Evolutionary conservation across 139 green algal genomes (phyloP), one percentile per base, ranked within the genome.

Genomic region (Auxenochlorella pyrenoidosa): DNA sequence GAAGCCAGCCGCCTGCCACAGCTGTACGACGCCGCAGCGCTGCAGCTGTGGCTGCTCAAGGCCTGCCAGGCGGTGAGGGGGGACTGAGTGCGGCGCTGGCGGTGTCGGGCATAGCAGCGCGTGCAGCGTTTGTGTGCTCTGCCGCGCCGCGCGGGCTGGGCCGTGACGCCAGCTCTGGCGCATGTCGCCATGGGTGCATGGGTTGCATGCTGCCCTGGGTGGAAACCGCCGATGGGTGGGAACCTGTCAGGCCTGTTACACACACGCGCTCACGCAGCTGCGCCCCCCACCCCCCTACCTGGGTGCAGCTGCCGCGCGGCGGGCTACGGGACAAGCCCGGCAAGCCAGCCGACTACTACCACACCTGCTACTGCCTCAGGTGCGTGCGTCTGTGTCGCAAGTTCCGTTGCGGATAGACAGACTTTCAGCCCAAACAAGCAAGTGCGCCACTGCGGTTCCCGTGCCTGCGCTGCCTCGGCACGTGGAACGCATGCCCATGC

Each of bases 341-440:
- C 65, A 98, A 98, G 89, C 79, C 90, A 0, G 79, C 92, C 19
- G 98, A 99, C 93, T 98, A 96, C 83, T 99, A 99, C 89, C 98
- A 99, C 96, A 99, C 97, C 71, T 99, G 97, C 91, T 99, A 99
- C 95, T 98, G 95, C 90, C 88, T 99, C 24, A 97, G 80, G 80
- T 63, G 36, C 15, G 58, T 43, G 4, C 34, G 34, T 4, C 34
- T 12, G 34, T 43, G 34, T 58, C 12, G 47, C 47, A 6, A 6
- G n/a, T n/a, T n/a, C n/a, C n/a, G n/a, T n/a, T n/a, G n/a, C n/a
- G n/a, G n/a, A n/a, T n/a, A n/a, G n/a, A n/a, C n/a, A n/a, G n/a
- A n/a, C n/a, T n/a, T n/a, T n/a, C n/a, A n/a, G n/a, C n/a, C n/a
- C n/a, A n/a, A n/a, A n/a, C n/a, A n/a, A n/a, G n/a, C n/a, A n/a